Conservation (phyloP, 768 basidiomycete genomes). For the Lactifluus volemus region DNA sequence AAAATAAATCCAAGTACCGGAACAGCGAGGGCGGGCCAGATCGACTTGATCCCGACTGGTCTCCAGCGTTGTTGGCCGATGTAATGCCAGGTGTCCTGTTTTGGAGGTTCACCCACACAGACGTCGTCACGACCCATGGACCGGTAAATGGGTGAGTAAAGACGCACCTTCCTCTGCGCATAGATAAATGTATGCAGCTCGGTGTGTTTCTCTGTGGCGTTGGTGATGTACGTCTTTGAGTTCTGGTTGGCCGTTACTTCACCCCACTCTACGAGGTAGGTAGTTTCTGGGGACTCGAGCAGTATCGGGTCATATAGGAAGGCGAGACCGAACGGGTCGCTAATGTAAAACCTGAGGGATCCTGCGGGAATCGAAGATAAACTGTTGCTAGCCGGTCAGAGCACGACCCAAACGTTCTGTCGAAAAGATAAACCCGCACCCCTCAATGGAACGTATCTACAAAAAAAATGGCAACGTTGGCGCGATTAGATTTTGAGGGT, state of each 20-base stretch:
- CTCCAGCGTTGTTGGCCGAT: constrained; percentile 15
- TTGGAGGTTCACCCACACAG: neutral
- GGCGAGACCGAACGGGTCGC: constrained; percentile 32
- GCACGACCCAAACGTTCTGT: neutral
- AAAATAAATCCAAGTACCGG: constrained; percentile 11
- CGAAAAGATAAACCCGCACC: neutral
- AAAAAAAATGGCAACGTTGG: neutral
- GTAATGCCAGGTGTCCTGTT: constrained; percentile 16
- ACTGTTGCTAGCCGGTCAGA: neutral
- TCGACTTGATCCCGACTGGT: constrained; percentile 1
- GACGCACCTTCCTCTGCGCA: constrained; percentile 36
- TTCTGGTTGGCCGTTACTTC: constrained; percentile 27
- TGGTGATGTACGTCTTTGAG: constrained; percentile 29
- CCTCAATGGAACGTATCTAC: constrained; percentile 25
- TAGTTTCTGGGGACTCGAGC: constrained; percentile 35
- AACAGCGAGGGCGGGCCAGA: constrained; percentile 19
- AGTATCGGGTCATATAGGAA: constrained; percentile 51
- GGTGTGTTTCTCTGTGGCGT: constrained; percentile 15
- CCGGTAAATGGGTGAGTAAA: neutral
- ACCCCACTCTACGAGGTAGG: constrained; percentile 51
- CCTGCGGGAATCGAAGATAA: constrained; percentile 7
- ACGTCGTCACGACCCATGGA: neutral
- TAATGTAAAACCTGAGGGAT: constrained; percentile 35
- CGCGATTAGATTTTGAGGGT: neutral
- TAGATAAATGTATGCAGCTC: constrained; percentile 45